phyloP scores from a whole-genome alignment of 805 yeast genomes.

The Saccharomycopsis amapae region DNA sequence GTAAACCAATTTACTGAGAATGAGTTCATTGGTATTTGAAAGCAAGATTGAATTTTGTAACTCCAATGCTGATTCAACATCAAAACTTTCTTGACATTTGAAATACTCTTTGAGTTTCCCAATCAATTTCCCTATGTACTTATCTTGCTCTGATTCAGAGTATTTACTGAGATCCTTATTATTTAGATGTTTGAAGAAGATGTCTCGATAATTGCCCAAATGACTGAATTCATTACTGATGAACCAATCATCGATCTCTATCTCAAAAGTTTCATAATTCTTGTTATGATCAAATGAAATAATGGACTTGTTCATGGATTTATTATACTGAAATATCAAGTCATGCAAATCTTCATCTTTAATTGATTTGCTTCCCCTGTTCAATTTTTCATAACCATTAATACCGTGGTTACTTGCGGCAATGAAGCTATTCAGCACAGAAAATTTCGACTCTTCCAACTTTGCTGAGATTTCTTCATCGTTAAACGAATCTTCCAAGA shows the following conservation, averaged over 20 bases:
- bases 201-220: slow-evolving; percentile 9
- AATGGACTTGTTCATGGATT: slow-evolving; percentile 13
- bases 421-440: slow-evolving; percentile 8
- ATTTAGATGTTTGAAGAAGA: slow-evolving; percentile 5
- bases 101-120: slow-evolving; percentile 10
- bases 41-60: slow-evolving; percentile 13
- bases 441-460: not conserved
- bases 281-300: slow-evolving; percentile 13
- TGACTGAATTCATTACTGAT: slow-evolving; percentile 27
- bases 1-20: slow-evolving; percentile 11
- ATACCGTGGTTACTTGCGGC: slow-evolving; percentile 14
- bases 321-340: slow-evolving; percentile 9
- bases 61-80: slow-evolving; percentile 3
- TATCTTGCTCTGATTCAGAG: slow-evolving; percentile 12
- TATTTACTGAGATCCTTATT: slow-evolving; percentile 5
- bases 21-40: slow-evolving; percentile 16
- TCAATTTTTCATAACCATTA: slow-evolving; percentile 12
- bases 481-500: slow-evolving; percentile 9
- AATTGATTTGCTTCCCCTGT: not conserved
- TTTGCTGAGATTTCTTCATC: not conserved
- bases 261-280: slow-evolving; percentile 10
- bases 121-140: slow-evolving; percentile 5
- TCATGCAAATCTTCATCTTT: slow-evolving; percentile 10
- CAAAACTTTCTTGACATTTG: slow-evolving; percentile 8
- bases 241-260: slow-evolving; percentile 33